Evolutionary conservation across 305 asterid species (phyloP).

Genomic region (Plantago lanceolata): DNA sequence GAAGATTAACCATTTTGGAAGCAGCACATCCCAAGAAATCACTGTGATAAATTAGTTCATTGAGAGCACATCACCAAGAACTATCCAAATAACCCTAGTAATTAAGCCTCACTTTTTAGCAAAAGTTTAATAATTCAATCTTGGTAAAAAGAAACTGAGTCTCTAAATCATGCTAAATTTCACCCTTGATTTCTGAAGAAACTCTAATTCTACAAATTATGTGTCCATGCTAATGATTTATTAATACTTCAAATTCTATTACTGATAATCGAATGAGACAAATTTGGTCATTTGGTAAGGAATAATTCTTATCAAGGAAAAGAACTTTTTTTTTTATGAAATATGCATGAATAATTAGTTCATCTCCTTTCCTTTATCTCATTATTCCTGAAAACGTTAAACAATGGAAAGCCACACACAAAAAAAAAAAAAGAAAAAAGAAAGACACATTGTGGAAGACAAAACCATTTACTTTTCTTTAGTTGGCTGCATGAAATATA

Average conservation of each 20-base stretch:
- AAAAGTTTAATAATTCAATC: background rate
- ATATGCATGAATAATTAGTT: no score
- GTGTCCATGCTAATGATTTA: background rate
- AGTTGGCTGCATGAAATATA: slow-evolving; percentile 94
- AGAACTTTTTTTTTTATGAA: no score
- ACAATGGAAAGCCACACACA: background rate
- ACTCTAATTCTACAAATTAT: background rate
- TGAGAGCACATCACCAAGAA: background rate
- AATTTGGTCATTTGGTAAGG: background rate
- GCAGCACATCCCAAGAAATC: no score
- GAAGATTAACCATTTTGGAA: no score
- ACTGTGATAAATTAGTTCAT: background rate
- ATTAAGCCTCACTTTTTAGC: background rate
- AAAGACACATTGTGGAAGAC: slow-evolving; percentile 23
- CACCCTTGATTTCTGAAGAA: background rate
- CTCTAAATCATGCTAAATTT: no score
- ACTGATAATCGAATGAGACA: no score
- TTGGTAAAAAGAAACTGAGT: background rate
- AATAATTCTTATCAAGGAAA: no score
- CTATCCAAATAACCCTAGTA: background rate
- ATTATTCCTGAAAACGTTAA: no score
- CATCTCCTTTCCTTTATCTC: no score
- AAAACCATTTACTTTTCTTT: slow-evolving; percentile 68
- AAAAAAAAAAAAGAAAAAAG: slow-evolving; percentile 23
- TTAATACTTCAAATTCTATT: background rate